Conservation (phyloP, 768 basidiomycete species). For the Dacryopinax spathularia region DNA sequence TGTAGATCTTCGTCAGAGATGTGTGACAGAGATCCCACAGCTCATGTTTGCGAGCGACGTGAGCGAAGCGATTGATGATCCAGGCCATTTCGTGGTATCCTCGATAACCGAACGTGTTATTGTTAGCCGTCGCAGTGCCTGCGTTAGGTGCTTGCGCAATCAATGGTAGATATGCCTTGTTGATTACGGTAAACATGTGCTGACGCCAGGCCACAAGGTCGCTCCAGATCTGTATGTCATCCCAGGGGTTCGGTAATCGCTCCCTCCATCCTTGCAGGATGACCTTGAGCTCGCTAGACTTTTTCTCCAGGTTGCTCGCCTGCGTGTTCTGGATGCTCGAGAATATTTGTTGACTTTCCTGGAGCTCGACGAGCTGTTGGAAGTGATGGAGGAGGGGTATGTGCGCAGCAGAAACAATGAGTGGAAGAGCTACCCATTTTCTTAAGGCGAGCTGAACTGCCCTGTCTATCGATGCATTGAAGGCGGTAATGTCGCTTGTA, state of each 20-base stretch:
- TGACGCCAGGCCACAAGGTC: constrained; percentile 99
- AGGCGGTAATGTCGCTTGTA: constrained; percentile 70
- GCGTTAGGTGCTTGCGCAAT: constrained; percentile 38
- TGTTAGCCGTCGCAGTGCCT: constrained; percentile 38
- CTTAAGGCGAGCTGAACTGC: constrained; percentile 91
- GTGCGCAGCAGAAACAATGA: constrained; percentile 78
- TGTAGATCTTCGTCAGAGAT: constrained; percentile 93
- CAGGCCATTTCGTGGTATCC: constrained; percentile 99
- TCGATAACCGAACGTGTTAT: constrained; percentile 79
- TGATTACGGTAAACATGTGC: constrained; percentile 95
- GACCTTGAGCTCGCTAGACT: constrained; percentile 89
- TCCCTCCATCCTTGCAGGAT: constrained; percentile 96
- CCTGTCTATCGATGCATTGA: constrained; percentile 78
- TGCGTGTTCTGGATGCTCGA: constrained; percentile 76
- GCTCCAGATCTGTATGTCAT: constrained; percentile 97
- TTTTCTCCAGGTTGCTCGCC: constrained; percentile 80
- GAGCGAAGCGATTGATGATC: constrained; percentile 99
- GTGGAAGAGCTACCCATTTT: constrained; percentile 87
- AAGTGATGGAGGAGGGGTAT: constrained; percentile 91
- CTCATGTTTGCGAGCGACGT: constrained; percentile 94
- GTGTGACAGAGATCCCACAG: constrained; percentile 91
- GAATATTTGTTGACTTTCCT: constrained; percentile 91
- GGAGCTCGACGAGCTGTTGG: constrained; percentile 96
- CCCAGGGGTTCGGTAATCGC: constrained; percentile 84
- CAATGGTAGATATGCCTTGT: constrained; percentile 87